These are phyloP conservation scores for Linnemannia schmuckeri DNA, from an alignment of 192 early-diverging fungal species.

Conservation along the genomic window DNA sequence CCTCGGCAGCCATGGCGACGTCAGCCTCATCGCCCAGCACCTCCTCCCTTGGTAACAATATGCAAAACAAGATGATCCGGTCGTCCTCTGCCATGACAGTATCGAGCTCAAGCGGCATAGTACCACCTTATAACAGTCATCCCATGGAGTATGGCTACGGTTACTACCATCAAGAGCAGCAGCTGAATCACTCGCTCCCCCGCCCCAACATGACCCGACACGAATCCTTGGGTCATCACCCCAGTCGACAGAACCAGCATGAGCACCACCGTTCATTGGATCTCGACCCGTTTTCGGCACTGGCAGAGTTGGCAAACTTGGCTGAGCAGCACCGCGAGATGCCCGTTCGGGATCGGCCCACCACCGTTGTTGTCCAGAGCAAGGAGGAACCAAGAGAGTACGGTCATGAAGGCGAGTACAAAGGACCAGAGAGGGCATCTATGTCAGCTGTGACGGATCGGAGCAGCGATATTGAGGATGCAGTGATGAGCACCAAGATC, in stretches of 20 bases:
- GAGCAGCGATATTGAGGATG: slow-evolving; percentile 17
- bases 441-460: not conserved
- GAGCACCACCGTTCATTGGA: slow-evolving; percentile 26
- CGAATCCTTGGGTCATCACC: slow-evolving; percentile 27
- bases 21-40: slow-evolving; percentile 14
- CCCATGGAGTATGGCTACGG: slow-evolving; percentile 15
- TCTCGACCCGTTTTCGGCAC: slow-evolving; percentile 38
- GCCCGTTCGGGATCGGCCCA: slow-evolving; percentile 3
- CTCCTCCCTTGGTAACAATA: not conserved
- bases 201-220: slow-evolving; percentile 38
- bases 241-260: not conserved
- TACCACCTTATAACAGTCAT: not conserved
- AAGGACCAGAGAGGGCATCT: not conserved
- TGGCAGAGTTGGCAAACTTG: slow-evolving; percentile 43
- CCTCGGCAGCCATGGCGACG: slow-evolving; percentile 4
- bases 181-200: slow-evolving; percentile 40
- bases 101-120: not conserved
- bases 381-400: slow-evolving; percentile 9
- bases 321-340: slow-evolving; percentile 44
- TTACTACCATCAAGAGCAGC: slow-evolving; percentile 43
- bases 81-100: slow-evolving; percentile 15
- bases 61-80: slow-evolving; percentile 20
- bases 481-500: slow-evolving; percentile 11
- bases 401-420: not conserved
- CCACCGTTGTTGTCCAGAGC: slow-evolving; percentile 26